A percentile compares a stretch with the other conserved stretches of the same genome.
Evolutionary conservation across 2,329 filamentous ascomycete genomes (phyloP).

Genomic region (Phialocephala sp.): DNA sequence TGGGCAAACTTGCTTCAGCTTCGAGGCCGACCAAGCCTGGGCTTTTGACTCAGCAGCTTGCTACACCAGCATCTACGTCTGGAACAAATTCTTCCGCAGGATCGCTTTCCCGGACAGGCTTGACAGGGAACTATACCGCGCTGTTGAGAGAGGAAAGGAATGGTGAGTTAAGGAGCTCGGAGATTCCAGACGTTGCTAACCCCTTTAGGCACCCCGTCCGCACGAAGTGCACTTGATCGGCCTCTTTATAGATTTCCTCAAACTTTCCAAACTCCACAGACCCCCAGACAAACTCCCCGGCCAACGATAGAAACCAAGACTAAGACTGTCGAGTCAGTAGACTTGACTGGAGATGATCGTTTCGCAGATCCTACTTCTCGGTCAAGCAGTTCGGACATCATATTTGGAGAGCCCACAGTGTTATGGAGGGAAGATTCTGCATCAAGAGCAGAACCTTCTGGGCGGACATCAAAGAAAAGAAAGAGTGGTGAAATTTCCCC

Average conservation of each 20-base stretch:
- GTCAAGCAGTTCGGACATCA: slow-evolving; percentile 36
- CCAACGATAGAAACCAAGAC: slow-evolving; percentile 26
- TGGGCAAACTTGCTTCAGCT: slow-evolving; percentile 41
- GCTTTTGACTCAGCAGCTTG: slow-evolving; percentile 41
- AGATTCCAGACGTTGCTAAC: slow-evolving; percentile 9
- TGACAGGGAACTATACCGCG: slow-evolving; percentile 26
- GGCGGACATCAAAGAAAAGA: slow-evolving; percentile 39
- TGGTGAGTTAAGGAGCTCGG: slow-evolving; percentile 23
- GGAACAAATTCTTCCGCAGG: slow-evolving; percentile 29
- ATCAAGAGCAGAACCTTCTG: slow-evolving; percentile 38
- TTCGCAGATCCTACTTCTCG: slow-evolving; percentile 23
- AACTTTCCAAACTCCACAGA: slow-evolving; percentile 39
- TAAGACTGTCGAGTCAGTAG: slow-evolving; percentile 40
- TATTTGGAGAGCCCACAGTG: slow-evolving; percentile 32
- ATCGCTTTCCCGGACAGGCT: slow-evolving; percentile 31
- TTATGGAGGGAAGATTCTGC: slow-evolving; percentile 40
- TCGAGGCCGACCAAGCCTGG: slow-evolving; percentile 34
- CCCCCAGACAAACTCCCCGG: slow-evolving; percentile 40
- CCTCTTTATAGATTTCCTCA: slow-evolving; percentile 29
- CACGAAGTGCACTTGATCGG: slow-evolving; percentile 24
- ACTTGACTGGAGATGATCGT: slow-evolving; percentile 41
- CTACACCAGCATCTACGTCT: slow-evolving; percentile 40
- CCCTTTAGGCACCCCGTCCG: slow-evolving; percentile 36
- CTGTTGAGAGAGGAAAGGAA: slow-evolving; percentile 32
- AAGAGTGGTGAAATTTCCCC: slow-evolving; percentile 42